Evolutionary conservation across 345 rosid genomes (phyloP), one percentile per base, ranked within the genome.

Genomic region (Cardamine chenopodiifolia): DNA sequence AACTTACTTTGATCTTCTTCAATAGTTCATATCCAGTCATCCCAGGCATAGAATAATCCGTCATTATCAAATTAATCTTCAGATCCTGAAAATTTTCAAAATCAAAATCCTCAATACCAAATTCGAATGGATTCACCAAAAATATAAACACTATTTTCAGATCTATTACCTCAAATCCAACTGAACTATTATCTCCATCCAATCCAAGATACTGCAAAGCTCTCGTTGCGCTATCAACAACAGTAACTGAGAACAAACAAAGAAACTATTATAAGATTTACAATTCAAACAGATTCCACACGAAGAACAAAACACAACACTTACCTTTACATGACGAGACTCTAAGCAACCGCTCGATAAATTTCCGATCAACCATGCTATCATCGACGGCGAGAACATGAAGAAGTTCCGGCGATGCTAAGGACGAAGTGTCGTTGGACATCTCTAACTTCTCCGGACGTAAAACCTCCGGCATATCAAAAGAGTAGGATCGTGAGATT

Each of bases 321-420:
- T 4, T 35, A 93, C 98, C 97, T 88, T 85, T 91, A 66, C 96
- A 93, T 2, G 98, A 86, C 0, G 93, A 88, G 20, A 84, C 80
- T 83, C 82, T 83, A 1, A 93, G 94, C 82, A 93, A 77, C 29
- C 90, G 78, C 48, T 93, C 97, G 37, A 93, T 89, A 60, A 90
- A 85, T 60, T 88, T 90, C 23, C 97, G 82, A 68, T 93, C 98
- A 1, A 90, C 94, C 3, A 78, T 66, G 39, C 98, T 93, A 65
- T 93, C 97, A 62, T 93, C 97, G 4, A 93, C 97, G 45, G 97
- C 98, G 18, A 93, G 98, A 81, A 93, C 97, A 81, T 91, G 98
- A 32, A 93, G 83, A 34, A 89, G 81, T 81, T 93, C 91, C 64
- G 78, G 72, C 4, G 86, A 77, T 29, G 34, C 61, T 40, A 68